These are phyloP conservation scores for Zanthoxylum bungeanum DNA, from an alignment of 345 rosid species.

Conservation along the genomic window DNA sequence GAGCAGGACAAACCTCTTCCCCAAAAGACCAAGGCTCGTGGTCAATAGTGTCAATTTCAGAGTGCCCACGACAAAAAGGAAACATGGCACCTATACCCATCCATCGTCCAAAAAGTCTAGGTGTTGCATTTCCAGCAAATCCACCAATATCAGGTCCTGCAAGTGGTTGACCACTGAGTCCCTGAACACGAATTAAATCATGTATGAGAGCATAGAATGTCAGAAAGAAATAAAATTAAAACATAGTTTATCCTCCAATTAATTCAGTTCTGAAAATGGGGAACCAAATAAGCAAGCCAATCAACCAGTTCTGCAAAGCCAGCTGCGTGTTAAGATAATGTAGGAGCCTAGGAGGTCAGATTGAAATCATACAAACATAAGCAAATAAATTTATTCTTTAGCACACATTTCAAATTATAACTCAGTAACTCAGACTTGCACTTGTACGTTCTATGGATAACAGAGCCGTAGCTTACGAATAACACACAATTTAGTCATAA, in stretches of 20 bases:
- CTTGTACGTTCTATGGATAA: neutral
- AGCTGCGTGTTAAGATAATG: neutral
- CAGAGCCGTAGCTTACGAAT: neutral
- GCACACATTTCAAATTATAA: neutral
- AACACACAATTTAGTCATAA: neutral
- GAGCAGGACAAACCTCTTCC: slow-evolving; percentile 61
- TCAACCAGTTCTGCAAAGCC: neutral
- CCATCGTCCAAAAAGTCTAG: slow-evolving; percentile 89
- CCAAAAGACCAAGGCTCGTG: slow-evolving; percentile 99
- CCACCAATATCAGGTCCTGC: slow-evolving; percentile 99
- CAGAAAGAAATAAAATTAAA: neutral
- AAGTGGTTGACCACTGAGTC: slow-evolving; percentile 91
- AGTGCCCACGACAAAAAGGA: slow-evolving; percentile 91
- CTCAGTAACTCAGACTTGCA: neutral
- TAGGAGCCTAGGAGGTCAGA: neutral
- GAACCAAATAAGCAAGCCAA: neutral
- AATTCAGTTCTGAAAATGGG: neutral
- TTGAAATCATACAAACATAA: neutral
- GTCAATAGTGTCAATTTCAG: slow-evolving; percentile 60
- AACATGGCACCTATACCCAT: slow-evolving; percentile 94
- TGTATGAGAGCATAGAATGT: neutral
- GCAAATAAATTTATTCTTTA: neutral
- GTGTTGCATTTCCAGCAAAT: slow-evolving; percentile 82
- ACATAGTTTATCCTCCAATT: neutral
- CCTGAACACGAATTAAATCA: slow-evolving; percentile 40